Conservation (phyloP, 805 yeast genomes). For the Kluyveromyces aestuarii region DNA sequence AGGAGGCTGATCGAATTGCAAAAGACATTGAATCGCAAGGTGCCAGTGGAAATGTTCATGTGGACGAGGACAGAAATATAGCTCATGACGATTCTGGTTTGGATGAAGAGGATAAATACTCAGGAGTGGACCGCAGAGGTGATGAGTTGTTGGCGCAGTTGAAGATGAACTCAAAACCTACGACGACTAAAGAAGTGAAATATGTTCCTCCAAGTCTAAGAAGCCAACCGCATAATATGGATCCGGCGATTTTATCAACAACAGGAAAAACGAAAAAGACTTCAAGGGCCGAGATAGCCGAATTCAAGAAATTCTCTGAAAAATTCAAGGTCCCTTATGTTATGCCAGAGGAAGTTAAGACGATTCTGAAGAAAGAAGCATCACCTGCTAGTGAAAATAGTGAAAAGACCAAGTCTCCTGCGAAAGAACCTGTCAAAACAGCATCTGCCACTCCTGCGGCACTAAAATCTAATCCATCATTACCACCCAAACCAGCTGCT, state of each 20-base stretch:
- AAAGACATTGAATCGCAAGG: conserved; percentile 69
- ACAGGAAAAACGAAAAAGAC: conserved; percentile 8
- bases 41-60: conserved; percentile 59
- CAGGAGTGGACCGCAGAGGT: conserved; percentile 68
- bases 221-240: conserved; percentile 26
- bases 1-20: conserved; percentile 71
- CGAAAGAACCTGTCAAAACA: not conserved
- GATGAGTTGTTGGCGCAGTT: conserved; percentile 27
- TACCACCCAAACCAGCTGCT: conserved; percentile 17
- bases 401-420: not conserved
- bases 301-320: conserved; percentile 70
- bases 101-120: conserved; percentile 94
- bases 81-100: conserved; percentile 71
- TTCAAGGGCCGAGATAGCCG: conserved; percentile 40
- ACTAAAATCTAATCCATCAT: conserved; percentile 17
- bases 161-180: conserved; percentile 22
- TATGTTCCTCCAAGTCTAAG: conserved; percentile 28
- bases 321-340: conserved; percentile 65
- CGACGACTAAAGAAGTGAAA: conserved; percentile 25
- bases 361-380: conserved; percentile 45
- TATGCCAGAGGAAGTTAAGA: conserved; percentile 37
- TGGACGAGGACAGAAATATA: conserved; percentile 87
- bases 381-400: not conserved
- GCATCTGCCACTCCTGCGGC: not conserved
- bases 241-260: conserved; percentile 29